Conservation (phyloP, 2,329 filamentous ascomycete species). For the Alternaria infectoria region DNA sequence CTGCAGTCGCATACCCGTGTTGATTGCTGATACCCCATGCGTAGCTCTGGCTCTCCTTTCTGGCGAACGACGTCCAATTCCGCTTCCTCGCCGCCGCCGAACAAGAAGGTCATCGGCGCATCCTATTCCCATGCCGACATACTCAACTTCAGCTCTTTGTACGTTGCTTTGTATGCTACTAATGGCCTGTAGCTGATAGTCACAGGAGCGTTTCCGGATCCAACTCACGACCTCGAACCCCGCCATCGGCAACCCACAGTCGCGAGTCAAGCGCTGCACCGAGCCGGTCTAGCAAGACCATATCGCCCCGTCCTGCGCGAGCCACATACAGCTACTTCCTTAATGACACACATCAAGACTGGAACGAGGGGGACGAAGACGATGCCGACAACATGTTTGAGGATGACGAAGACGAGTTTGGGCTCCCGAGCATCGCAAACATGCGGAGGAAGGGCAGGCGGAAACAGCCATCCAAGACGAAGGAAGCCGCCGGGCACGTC, state of each 20-base stretch:
- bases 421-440: slow-evolving; percentile 87
- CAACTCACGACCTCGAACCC: slow-evolving; percentile 74
- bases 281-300: slow-evolving; percentile 58
- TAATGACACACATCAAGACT: slow-evolving; percentile 81
- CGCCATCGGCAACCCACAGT: slow-evolving; percentile 67
- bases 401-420: slow-evolving; percentile 94
- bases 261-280: slow-evolving; percentile 65
- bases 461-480: slow-evolving; percentile 52
- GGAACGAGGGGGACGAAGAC: slow-evolving; percentile 72
- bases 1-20: background rate
- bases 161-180: slow-evolving; percentile 37
- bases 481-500: slow-evolving; percentile 50
- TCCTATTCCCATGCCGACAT: slow-evolving; percentile 97
- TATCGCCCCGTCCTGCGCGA: slow-evolving; percentile 66
- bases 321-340: slow-evolving; percentile 82
- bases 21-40: slow-evolving; percentile 30
- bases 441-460: slow-evolving; percentile 76
- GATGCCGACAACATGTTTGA: slow-evolving; percentile 78
- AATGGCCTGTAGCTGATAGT: slow-evolving; percentile 15
- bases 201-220: slow-evolving; percentile 66
- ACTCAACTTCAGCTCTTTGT: slow-evolving; percentile 84
- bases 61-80: slow-evolving; percentile 69
- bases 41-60: slow-evolving; percentile 84
- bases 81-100: slow-evolving; percentile 55
- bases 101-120: slow-evolving; percentile 82